These are phyloP conservation scores for Suillus discolor DNA, from an alignment of 768 basidiomycete species.

Conservation along the genomic window DNA sequence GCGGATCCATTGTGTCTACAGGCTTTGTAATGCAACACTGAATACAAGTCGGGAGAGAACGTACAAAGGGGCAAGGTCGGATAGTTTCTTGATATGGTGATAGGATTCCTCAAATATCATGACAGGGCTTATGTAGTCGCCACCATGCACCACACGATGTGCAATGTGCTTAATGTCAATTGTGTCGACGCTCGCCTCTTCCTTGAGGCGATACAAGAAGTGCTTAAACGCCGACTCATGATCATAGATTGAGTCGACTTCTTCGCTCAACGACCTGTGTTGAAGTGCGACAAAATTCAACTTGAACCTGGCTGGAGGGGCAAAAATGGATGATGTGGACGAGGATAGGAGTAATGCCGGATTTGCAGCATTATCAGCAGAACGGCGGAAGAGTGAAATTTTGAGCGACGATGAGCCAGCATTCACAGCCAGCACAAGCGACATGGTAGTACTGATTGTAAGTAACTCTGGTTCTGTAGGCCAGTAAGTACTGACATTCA, in stretches of 20 bases:
- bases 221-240: constrained; percentile 65
- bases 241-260: constrained; percentile 45
- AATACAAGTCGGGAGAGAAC: constrained; percentile 28
- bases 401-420: constrained; percentile 89
- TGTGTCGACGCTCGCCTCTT: constrained; percentile 44
- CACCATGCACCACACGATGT: constrained; percentile 88
- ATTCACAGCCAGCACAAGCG: constrained; percentile 69
- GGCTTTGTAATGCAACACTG: background rate
- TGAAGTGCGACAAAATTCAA: constrained; percentile 31
- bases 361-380: constrained; percentile 28
- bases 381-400: constrained; percentile 61
- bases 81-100: constrained; percentile 72
- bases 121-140: constrained; percentile 72
- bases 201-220: constrained; percentile 53
- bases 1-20: constrained; percentile 64
- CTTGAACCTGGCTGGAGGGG: constrained; percentile 54
- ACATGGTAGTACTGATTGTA: constrained; percentile 17
- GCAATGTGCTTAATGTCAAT: constrained; percentile 57
- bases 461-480: background rate
- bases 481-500: background rate
- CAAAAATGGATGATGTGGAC: constrained; percentile 58
- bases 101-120: constrained; percentile 67
- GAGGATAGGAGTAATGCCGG: constrained; percentile 52
- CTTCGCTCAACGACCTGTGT: constrained; percentile 21
- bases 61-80: constrained; percentile 80